Percentiles rank a stretch among this genome's conserved stretches.
Evolutionary conservation across 2,329 filamentous ascomycete genomes (phyloP).

Genomic region (Hymenoscyphus fraxineus): DNA sequence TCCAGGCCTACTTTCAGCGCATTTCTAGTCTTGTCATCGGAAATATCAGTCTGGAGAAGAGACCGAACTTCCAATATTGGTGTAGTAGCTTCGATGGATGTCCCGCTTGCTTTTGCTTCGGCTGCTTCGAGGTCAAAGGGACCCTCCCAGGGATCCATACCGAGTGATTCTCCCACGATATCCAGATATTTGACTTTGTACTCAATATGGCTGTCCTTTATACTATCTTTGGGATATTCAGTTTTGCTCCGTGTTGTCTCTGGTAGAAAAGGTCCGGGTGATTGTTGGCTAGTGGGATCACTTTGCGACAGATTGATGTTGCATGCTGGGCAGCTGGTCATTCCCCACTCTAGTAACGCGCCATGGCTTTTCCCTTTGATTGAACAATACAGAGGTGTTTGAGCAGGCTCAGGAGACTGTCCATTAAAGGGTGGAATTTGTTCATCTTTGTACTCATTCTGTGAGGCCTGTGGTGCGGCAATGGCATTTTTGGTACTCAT

Average conservation of each 20-base stretch:
- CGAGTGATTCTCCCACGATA: neutral
- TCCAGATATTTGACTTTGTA: neutral
- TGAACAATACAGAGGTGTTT: neutral
- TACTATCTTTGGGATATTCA: neutral
- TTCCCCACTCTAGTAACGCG: neutral
- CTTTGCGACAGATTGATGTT: neutral
- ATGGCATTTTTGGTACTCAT: neutral
- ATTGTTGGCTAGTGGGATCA: neutral
- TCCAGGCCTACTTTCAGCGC: neutral
- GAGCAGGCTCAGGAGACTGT: neutral
- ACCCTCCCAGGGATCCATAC: neutral
- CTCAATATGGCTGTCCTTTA: neutral
- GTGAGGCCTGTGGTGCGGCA: neutral
- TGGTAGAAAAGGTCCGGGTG: no score
- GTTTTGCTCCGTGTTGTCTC: no score
- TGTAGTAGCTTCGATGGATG: neutral
- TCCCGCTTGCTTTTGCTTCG: neutral
- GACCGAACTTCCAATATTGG: neutral
- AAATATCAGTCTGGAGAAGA: neutral
- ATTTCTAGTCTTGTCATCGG: neutral
- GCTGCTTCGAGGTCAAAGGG: neutral
- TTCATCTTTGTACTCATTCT: neutral
- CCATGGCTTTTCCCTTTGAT: neutral
- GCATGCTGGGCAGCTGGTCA: neutral
- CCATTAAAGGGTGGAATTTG: neutral